Evolutionary conservation across 176 grass and related monocot genomes (phyloP).

Genomic region (Oryza meridionalis): DNA sequence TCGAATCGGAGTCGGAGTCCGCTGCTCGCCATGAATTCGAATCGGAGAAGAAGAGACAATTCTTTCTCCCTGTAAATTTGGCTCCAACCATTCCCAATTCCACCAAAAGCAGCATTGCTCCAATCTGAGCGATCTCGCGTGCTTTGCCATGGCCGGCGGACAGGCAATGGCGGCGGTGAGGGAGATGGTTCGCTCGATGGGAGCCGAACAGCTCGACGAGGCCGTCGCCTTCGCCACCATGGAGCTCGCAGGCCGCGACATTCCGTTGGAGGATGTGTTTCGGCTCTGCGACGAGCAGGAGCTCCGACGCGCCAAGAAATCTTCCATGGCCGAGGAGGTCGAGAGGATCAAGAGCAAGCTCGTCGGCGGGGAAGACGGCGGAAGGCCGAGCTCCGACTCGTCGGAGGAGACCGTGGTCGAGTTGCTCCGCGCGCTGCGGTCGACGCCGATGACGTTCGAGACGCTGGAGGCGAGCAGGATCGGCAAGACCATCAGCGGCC

Average conservation of each 20-base stretch:
- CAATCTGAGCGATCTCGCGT: background rate
- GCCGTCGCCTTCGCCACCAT: no score
- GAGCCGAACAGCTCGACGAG: background rate
- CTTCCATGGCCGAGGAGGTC: background rate
- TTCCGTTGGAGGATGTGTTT: fast-evolving
- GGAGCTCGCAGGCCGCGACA: background rate
- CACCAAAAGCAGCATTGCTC: background rate
- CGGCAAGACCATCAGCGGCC: background rate
- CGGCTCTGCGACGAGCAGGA: background rate
- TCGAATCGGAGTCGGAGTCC: background rate
- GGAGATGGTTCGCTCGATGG: background rate
- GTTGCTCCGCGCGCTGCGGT: no score
- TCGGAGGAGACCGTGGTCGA: no score
- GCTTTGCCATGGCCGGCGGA: background rate
- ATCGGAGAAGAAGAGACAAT: no score
- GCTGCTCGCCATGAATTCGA: no score
- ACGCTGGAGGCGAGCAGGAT: no score
- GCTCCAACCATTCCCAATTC: background rate
- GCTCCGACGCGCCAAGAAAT: background rate
- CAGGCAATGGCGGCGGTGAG: background rate
- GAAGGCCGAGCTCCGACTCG: no score
- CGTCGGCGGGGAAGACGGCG: no score
- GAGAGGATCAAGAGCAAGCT: no score
- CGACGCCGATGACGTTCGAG: no score
- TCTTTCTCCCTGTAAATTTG: background rate